These are phyloP conservation scores for Scedosporium aurantiacum DNA, from an alignment of 2,329 filamentous ascomycete species.

Conservation along the genomic window DNA sequence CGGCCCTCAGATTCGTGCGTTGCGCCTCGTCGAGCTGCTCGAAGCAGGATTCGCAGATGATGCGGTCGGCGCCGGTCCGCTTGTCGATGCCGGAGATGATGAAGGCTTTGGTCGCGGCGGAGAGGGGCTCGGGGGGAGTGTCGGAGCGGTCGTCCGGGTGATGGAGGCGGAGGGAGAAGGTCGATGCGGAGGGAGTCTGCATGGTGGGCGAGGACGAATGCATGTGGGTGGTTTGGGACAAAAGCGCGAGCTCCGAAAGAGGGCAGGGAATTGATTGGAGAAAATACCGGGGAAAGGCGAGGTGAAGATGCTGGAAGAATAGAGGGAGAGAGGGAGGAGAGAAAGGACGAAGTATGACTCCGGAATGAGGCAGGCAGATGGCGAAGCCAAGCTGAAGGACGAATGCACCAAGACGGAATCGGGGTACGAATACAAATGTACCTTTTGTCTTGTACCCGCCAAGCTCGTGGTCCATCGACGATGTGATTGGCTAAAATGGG, in stretches of 20 bases:
- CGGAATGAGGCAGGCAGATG: background rate
- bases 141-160: background rate
- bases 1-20: slow-evolving; percentile 8
- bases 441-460: background rate
- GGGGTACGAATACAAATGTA: background rate
- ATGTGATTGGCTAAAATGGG: background rate
- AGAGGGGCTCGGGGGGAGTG: background rate
- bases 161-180: background rate
- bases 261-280: background rate
- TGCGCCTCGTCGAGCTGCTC: slow-evolving; percentile 10
- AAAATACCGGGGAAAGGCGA: background rate
- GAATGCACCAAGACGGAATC: background rate
- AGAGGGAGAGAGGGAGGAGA: background rate
- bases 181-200: background rate
- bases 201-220: background rate
- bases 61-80: background rate
- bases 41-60: slow-evolving; percentile 12
- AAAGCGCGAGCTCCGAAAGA: background rate
- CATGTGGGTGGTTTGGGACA: background rate
- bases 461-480: background rate
- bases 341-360: background rate
- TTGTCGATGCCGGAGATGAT: slow-evolving; percentile 8
- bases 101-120: slow-evolving; percentile 7
- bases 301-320: background rate
- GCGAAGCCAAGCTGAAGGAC: background rate